phyloP scores from a whole-genome alignment of 2,329 filamentous ascomycete species.

The Colletotrichum endophyticum region DNA sequence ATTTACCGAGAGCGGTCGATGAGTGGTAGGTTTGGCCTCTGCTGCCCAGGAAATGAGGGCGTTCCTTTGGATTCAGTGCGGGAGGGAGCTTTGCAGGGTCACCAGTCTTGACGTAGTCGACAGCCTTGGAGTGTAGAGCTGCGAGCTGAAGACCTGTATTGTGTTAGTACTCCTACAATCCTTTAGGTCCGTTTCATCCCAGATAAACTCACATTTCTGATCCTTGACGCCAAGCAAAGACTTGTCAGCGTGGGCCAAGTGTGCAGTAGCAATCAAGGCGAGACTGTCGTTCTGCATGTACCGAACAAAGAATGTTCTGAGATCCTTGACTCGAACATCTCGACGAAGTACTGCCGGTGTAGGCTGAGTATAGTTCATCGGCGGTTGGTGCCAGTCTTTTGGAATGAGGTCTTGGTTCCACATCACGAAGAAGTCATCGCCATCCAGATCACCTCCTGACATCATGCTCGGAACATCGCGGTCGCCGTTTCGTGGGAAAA shows the following conservation, averaged over 20 bases:
- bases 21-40: conserved; percentile 65
- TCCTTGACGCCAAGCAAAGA: conserved; percentile 68
- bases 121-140: conserved; percentile 83
- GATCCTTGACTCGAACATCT: conserved; percentile 73
- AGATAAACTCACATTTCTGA: conserved; percentile 61
- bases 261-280: conserved; percentile 78
- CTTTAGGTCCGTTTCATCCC: not conserved
- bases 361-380: conserved; percentile 77
- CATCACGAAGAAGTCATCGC: conserved; percentile 93
- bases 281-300: conserved; percentile 93
- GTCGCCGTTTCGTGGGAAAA: conserved; percentile 84
- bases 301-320: conserved; percentile 84
- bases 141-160: conserved; percentile 70
- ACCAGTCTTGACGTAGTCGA: conserved; percentile 94
- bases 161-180: not conserved
- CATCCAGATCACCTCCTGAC: conserved; percentile 93
- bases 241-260: conserved; percentile 78
- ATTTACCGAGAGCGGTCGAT: conserved; percentile 72
- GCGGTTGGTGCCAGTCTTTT: conserved; percentile 68
- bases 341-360: conserved; percentile 60
- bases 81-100: conserved; percentile 72
- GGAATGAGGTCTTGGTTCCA: conserved; percentile 85
- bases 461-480: conserved; percentile 91
- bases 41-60: conserved; percentile 91
- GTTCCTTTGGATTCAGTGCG: conserved; percentile 64